Percentiles rank a stretch among this genome's conserved stretches.
Conservation (phyloP, 345 rosid genomes). For the Brassica nigra region DNA sequence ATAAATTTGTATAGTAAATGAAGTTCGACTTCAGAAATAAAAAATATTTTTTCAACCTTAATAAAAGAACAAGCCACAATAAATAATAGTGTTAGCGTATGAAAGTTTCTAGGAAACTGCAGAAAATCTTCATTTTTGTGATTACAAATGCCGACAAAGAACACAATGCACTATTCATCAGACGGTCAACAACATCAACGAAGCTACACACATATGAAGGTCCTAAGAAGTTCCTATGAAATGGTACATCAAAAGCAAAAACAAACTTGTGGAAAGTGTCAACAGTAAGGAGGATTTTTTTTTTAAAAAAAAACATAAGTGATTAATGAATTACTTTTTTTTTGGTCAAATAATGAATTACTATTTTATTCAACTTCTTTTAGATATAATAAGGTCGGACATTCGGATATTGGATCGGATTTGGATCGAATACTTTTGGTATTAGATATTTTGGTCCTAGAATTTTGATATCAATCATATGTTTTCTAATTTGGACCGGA, state of each 20-base stretch:
- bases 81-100: background rate
- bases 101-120: slow-evolving; percentile 33
- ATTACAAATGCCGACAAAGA: background rate
- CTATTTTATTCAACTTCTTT: too few relatives aligned
- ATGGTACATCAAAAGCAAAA: background rate
- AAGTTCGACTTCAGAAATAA: background rate
- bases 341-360: too few relatives aligned
- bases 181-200: background rate
- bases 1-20: background rate
- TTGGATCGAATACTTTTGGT: too few relatives aligned
- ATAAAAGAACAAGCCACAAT: slow-evolving; percentile 15
- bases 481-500: too few relatives aligned
- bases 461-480: too few relatives aligned
- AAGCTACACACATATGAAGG: slow-evolving; percentile 16
- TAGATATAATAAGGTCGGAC: too few relatives aligned
- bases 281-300: background rate
- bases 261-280: background rate
- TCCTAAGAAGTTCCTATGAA: background rate
- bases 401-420: too few relatives aligned
- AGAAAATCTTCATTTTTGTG: background rate
- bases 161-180: background rate
- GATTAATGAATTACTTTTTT: background rate
- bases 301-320: background rate
- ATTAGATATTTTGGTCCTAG: too few relatives aligned
- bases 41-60: background rate